Evolutionary conservation across 305 asterid species (phyloP).

Genomic region (Ajuga reptans): DNA sequence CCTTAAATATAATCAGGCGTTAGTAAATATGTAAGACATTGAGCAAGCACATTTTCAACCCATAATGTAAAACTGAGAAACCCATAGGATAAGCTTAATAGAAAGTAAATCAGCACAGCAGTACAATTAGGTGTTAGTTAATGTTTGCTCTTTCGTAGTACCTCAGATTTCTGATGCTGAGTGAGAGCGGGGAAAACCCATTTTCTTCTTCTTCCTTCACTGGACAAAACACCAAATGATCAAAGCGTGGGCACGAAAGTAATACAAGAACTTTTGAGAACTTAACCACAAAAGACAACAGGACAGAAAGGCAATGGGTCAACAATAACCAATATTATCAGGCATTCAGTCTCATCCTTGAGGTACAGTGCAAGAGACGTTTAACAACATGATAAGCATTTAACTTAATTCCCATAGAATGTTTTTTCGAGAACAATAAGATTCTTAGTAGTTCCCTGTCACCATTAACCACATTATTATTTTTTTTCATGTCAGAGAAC

Average conservation of each 20-base stretch:
- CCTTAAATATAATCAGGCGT: neutral
- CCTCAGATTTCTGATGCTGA: conserved; percentile 43
- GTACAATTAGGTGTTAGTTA: neutral
- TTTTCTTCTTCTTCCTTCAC: conserved; percentile 93
- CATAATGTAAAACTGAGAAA: neutral
- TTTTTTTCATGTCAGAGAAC: too few species aligned
- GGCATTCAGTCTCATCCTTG: neutral
- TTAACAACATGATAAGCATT: neutral
- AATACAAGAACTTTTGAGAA: neutral
- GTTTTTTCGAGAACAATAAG: neutral
- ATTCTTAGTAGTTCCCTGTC: too few species aligned
- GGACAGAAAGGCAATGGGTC: neutral
- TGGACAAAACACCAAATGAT: conserved; percentile 30
- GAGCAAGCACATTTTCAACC: neutral
- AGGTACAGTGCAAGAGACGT: neutral
- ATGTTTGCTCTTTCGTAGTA: conserved; percentile 23
- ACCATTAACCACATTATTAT: too few species aligned
- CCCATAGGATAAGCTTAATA: neutral
- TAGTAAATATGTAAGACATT: conserved; percentile 8
- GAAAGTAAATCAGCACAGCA: neutral
- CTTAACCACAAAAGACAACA: neutral
- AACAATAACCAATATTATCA: neutral
- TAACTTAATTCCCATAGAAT: neutral
- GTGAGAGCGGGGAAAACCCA: conserved; percentile 86
- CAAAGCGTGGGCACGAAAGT: neutral